A percentile compares a stretch with the other conserved stretches of the same genome.
phyloP scores from a whole-genome alignment of 257 asterid species.

The Ocimum tenuiflorum region DNA sequence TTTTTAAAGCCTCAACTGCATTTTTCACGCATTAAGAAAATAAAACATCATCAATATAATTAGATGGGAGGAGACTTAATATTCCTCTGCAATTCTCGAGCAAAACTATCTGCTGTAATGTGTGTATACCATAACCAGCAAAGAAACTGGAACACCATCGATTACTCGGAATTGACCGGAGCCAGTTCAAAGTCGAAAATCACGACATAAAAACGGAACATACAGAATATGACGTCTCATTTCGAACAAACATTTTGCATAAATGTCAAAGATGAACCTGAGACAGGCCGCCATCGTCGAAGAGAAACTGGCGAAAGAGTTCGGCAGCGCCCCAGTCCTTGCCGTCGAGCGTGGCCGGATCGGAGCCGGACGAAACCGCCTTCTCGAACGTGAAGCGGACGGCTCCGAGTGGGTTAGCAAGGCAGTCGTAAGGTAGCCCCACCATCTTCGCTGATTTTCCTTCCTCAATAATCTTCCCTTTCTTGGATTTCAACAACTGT shows the following conservation, averaged over 20 bases:
- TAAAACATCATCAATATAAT: background rate
- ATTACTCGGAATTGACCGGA: background rate
- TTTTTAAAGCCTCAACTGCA: background rate
- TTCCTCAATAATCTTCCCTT: background rate
- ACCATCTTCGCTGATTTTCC: slow-evolving; percentile 39
- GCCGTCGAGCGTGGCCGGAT: slow-evolving; percentile 47
- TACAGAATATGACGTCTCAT: background rate
- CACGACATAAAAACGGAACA: background rate
- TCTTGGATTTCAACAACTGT: background rate
- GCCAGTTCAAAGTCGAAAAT: background rate
- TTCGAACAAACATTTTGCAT: background rate
- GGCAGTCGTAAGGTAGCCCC: slow-evolving; percentile 72
- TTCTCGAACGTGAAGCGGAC: slow-evolving; percentile 74
- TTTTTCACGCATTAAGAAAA: background rate
- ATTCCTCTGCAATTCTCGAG: background rate
- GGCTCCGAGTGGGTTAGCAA: slow-evolving; percentile 88
- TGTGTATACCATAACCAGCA: background rate
- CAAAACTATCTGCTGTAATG: background rate
- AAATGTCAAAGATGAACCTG: slow-evolving; percentile 33
- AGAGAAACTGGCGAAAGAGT: slow-evolving; percentile 61
- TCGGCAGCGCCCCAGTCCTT: slow-evolving; percentile 78
- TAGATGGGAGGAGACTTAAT: background rate
- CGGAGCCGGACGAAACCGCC: slow-evolving; percentile 47
- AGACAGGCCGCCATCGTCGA: slow-evolving; percentile 56
- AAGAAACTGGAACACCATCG: background rate